A percentile compares a stretch with the other conserved stretches of the same genome.
phyloP scores from a whole-genome alignment of 169 alveolate species.

The Plasmodium gaboni region DNA sequence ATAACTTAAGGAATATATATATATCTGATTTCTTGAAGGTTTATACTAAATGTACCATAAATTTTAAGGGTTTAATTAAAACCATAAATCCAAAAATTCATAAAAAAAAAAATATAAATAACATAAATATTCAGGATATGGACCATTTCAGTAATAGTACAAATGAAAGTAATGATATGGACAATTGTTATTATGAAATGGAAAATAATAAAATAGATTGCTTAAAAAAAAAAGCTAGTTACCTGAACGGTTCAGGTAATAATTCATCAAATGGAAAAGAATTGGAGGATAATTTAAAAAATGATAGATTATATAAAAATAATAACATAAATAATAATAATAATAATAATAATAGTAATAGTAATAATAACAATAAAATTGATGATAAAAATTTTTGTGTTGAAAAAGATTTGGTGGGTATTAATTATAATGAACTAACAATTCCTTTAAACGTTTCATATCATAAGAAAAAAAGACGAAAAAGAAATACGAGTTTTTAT shows the following conservation, averaged over 20 bases:
- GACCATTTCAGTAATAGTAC: not conserved
- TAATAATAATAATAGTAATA: not conserved
- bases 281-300: not conserved
- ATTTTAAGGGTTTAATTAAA: conserved; percentile 32
- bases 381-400: not conserved
- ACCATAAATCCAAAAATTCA: conserved; percentile 8
- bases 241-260: not conserved
- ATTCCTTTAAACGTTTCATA: too few relatives aligned
- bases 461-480: not conserved
- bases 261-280: not conserved
- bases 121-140: not conserved
- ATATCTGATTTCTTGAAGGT: conserved; percentile 25
- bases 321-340: not conserved
- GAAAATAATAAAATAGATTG: too few relatives aligned
- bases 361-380: not conserved
- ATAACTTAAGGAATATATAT: conserved; percentile 31
- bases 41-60: conserved; percentile 23
- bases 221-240: too few relatives aligned
- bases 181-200: not conserved
- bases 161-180: not conserved
- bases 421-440: not conserved
- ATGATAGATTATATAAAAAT: not conserved
- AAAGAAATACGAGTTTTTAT: conserved; percentile 67
- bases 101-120: not conserved
- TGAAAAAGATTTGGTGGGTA: not conserved